Conservation (phyloP, 495 filamentous ascomycete species). For the Astrothelium subdiscretum region DNA sequence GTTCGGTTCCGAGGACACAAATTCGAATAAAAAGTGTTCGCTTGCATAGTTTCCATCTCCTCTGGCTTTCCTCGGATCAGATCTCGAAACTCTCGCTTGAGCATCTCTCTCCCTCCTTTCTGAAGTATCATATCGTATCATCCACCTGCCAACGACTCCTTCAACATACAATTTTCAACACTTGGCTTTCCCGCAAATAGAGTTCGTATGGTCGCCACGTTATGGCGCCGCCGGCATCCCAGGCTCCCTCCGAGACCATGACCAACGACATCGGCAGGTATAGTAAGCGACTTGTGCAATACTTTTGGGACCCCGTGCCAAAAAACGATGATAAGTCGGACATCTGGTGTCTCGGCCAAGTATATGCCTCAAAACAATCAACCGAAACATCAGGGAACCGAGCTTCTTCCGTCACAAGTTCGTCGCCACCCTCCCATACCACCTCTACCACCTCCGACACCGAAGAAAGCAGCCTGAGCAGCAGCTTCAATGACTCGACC, state of each 20-base stretch:
- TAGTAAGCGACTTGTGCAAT: constrained; percentile 70
- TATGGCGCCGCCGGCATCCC: background rate
- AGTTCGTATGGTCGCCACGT: background rate
- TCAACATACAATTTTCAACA: background rate
- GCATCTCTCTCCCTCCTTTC: too few species aligned
- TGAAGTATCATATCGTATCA: background rate
- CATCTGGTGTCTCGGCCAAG: constrained; percentile 81
- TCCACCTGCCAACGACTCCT: background rate
- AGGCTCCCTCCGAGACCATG: constrained; percentile 31
- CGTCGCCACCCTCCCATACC: background rate
- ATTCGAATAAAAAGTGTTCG: too few species aligned
- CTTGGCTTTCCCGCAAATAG: background rate
- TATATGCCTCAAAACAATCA: constrained; percentile 43
- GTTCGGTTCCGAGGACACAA: too few species aligned
- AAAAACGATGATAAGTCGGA: constrained; percentile 64
- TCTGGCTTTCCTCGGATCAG: too few species aligned
- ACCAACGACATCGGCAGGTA: constrained; percentile 51
- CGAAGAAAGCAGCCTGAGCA: background rate
- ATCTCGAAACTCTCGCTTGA: too few species aligned
- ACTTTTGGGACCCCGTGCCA: constrained; percentile 92
- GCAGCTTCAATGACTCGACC: constrained; percentile 6
- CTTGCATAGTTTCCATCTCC: too few species aligned
- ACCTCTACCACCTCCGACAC: background rate
- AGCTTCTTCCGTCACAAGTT: background rate
- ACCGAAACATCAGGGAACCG: constrained; percentile 5